phyloP scores from a whole-genome alignment of 2,329 filamentous ascomycete genomes.

The Venturiaceae sp. region DNA sequence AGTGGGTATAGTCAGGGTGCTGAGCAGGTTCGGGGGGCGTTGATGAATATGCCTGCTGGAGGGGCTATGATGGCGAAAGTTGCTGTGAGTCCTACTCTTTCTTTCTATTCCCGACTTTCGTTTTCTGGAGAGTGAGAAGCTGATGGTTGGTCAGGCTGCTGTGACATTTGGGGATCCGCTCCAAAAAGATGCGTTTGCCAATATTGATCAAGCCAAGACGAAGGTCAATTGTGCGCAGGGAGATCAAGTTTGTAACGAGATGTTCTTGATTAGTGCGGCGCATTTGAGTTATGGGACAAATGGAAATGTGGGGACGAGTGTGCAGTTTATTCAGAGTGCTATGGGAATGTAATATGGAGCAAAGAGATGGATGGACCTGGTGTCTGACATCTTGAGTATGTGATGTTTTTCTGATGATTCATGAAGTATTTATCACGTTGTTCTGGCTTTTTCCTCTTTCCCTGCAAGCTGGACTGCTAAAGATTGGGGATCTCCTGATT shows the following conservation, averaged over 20 bases:
- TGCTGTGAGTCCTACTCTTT: not conserved
- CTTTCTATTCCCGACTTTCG: not conserved
- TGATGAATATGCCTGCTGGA: not conserved
- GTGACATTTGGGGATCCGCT: constrained; percentile 5
- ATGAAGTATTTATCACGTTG: too few relatives aligned
- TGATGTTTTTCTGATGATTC: too few relatives aligned
- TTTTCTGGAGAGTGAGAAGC: not conserved
- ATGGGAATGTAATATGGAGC: too few relatives aligned
- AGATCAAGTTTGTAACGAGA: not conserved
- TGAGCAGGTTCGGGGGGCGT: not conserved
- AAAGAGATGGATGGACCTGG: too few relatives aligned
- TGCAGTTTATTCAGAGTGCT: not conserved
- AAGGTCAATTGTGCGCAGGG: not conserved
- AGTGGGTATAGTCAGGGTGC: constrained; percentile 3
- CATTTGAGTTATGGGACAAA: constrained; percentile 2
- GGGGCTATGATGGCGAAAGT: too few relatives aligned
- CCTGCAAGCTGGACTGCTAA: too few relatives aligned
- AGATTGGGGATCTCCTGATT: too few relatives aligned
- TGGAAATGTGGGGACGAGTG: not conserved
- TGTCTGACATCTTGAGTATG: too few relatives aligned
- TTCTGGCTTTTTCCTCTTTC: too few relatives aligned
- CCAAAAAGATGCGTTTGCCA: not conserved
- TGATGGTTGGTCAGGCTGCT: not conserved
- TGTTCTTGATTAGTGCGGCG: not conserved
- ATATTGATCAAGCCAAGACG: not conserved